phyloP scores from a whole-genome alignment of 139 green algal genomes.

The Dunaliella sp. region DNA sequence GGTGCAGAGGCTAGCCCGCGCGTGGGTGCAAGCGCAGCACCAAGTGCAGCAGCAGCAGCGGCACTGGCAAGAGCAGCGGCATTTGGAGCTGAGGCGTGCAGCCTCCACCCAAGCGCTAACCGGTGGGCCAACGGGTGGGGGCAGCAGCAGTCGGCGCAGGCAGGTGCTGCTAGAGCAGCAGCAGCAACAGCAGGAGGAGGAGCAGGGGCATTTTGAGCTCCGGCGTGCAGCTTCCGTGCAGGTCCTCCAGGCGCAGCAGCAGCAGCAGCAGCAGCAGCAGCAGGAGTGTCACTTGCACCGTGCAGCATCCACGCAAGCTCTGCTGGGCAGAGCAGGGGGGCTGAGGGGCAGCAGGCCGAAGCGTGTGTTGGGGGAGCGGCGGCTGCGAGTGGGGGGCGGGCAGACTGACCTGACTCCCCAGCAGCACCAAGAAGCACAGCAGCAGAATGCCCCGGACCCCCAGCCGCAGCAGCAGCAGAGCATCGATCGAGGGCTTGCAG shows the following conservation, averaged over 20 bases:
- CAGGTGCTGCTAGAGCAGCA: too few relatives aligned
- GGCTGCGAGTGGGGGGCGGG: too few relatives aligned
- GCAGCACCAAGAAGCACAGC: too few relatives aligned
- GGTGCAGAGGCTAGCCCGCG: too few relatives aligned
- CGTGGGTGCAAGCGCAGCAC: background rate
- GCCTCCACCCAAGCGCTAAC: background rate
- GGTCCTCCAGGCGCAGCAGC: background rate
- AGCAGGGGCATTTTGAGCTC: background rate
- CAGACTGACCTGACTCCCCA: too few relatives aligned
- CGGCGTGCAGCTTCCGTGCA: background rate
- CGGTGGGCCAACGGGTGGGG: too few relatives aligned
- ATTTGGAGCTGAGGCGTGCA: background rate
- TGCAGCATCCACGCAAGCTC: background rate
- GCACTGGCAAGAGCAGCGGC: background rate
- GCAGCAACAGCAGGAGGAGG: too few relatives aligned
- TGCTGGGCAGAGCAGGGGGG: background rate
- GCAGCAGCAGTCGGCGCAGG: too few relatives aligned
- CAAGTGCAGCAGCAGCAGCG: background rate
- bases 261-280: constrained; percentile 5
- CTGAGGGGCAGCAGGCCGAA: background rate
- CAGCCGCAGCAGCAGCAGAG: too few relatives aligned
- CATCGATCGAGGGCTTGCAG: too few relatives aligned
- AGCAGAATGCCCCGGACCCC: too few relatives aligned
- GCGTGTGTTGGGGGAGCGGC: background rate
- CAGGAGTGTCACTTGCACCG: background rate